Base-by-base conservation (phyloP, 768 basidiomycete species). In the Suillus spraguei region DNA sequence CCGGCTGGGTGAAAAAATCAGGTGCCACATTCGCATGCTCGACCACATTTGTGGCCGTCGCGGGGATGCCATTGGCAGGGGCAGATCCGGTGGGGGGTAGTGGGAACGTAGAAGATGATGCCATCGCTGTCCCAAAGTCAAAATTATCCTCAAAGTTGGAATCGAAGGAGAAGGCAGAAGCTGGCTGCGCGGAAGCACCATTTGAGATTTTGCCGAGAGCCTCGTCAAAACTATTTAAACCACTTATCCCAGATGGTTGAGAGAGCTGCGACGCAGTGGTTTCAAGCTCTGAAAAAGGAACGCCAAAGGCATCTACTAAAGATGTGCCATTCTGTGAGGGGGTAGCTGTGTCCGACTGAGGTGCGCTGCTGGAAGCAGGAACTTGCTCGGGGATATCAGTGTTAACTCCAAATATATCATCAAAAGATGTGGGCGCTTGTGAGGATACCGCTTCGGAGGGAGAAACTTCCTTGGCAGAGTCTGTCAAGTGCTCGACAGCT, bases 201-300 rank as follows among this genome's bases (percentile, higher is more conserved):
- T 72, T 71, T 0, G 85, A 74, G 24, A 85, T 76, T 65, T 83
- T 86, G 20, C 86, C 84, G 70, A 94, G 80, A 1, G 89, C 87
- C 70, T 92, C 90, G 69, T 94, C 91, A 67, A 93, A 91, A 59
- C 85, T 91, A 66, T 80, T 86, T 1, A 88, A 65, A 22, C 70
- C 77, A 22, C 63, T 75, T 28, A 41, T 44, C 17, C 64, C 67
- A 33, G 69, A 64, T 58, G 70, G 69, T 52, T 67, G 69, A 17
- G 60, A 49, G 28, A 28, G 70, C 49, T n/a, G 68, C 50, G 14
- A 54, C 56, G 1, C 63, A 44, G 36, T 39, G 67, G 60, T 60
- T 68, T 4, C 73, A 72, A 41, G 69, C 41, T 32, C 36, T 69
- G 53, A 59, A 68, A 68, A 66, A 60, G 63, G 69, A 20, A 68